Base-by-base conservation (phyloP, 306 rosid species). In the Clitoria ternatea region DNA sequence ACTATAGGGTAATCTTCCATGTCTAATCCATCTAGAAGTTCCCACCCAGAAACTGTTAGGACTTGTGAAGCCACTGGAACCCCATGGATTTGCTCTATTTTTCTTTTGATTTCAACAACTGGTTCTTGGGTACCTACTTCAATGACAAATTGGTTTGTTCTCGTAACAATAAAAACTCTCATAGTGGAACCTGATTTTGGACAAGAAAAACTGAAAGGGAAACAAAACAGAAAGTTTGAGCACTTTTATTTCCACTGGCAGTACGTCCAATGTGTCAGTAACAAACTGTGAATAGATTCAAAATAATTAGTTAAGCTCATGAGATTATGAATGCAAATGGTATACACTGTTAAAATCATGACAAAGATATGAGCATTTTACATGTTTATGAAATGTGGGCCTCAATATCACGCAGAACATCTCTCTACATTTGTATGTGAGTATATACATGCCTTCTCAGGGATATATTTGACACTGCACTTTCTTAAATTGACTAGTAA, bases 1-100 rank as follows among this genome's bases (percentile, higher is more conserved):
- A 90, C 48, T 60, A 90, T 89, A 13, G 90, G 95, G 19, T 94
- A 90, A 63, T 94, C 98, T 80, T 94, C 96, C 94, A 90, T 83
- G 89, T 89, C 96, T 45, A 94, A 60, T 52, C 89, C 98, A 73
- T 90, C 97, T 12, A 90, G 1, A 13, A 94, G 82, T 74, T 94
- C 98, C 89, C 91, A 87, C 20, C 88, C 97, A 22, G 50, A 81
- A 19, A 89, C 87, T 4, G 83, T 67, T 7, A 94, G 96, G 61
- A 79, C 37, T 66, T 90, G 98, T 47, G 88, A 85, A 79, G 73
- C 80, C 48, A 80, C 72, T 11, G 97, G 86, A 55, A 84, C 74
- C 47, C 82, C 87, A 65, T 85, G 53, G 52, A 83, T 62, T 75
- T 94, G 92, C 75, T 89, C 88, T 61, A 90, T 90, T 80, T 87